These are phyloP conservation scores for Ceratocystis huliohia DNA, from an alignment of 2,329 filamentous ascomycete genomes.

Conservation along the genomic window DNA sequence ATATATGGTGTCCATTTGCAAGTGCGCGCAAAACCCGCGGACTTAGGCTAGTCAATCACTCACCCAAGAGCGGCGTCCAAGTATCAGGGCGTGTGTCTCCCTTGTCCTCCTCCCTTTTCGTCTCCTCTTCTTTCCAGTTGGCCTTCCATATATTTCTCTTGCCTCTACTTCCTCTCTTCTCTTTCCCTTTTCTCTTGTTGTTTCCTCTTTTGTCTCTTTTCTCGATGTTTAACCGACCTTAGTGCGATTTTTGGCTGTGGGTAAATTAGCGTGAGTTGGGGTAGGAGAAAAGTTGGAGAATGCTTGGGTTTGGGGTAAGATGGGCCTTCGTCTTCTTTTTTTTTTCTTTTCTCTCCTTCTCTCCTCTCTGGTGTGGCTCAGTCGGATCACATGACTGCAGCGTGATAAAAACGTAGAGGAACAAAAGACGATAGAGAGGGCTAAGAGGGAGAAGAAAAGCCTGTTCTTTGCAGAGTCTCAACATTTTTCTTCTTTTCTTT, in stretches of 20 bases:
- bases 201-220: neutral
- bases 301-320: neutral
- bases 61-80: neutral
- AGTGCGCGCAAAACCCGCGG: neutral
- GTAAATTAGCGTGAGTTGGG: no score
- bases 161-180: neutral
- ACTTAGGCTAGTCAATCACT: neutral
- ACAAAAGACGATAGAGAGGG: neutral
- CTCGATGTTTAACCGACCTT: neutral
- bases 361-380: neutral
- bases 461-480: neutral
- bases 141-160: no score
- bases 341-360: neutral
- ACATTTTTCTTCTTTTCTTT: neutral
- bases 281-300: neutral
- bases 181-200: neutral
- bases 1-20: neutral
- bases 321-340: neutral
- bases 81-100: neutral
- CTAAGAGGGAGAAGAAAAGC: neutral
- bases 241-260: neutral
- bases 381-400: neutral
- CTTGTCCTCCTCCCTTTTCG: neutral
- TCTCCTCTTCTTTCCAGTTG: neutral
- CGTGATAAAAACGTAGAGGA: neutral